A percentile compares a stretch with the other conserved stretches of the same genome.
These are phyloP conservation scores for Metschnikowia borealis DNA, from an alignment of 805 yeast species.

Conservation along the genomic window DNA sequence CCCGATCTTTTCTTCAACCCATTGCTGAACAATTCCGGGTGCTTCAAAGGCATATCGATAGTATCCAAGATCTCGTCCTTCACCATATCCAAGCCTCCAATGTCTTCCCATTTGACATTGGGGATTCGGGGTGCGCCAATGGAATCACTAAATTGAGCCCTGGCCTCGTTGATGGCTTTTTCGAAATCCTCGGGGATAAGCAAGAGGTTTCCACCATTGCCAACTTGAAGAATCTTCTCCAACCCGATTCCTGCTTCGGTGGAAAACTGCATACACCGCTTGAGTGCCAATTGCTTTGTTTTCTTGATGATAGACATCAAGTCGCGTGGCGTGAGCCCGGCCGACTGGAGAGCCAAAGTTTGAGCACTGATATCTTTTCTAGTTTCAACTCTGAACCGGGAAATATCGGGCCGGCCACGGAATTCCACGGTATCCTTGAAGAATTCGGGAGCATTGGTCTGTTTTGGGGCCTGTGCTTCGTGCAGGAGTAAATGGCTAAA, in stretches of 20 bases:
- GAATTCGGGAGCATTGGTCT: constrained; percentile 15
- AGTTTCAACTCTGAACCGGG: constrained; percentile 19
- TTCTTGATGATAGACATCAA: constrained; percentile 63
- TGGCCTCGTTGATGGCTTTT: constrained; percentile 69
- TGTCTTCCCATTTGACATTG: constrained; percentile 93
- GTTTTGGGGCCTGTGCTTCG: constrained; percentile 15
- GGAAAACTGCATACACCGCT: constrained; percentile 40
- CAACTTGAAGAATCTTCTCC: constrained; percentile 35
- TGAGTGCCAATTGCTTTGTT: constrained; percentile 57
- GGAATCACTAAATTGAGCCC: constrained; percentile 86
- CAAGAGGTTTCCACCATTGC: constrained; percentile 53
- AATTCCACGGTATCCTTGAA: constrained; percentile 21
- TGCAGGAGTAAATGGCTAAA: constrained; percentile 46
- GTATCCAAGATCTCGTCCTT: constrained; percentile 93
- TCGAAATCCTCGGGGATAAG: constrained; percentile 61
- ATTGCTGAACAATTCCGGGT: constrained; percentile 81
- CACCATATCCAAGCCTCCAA: constrained; percentile 88
- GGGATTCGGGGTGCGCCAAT: constrained; percentile 98
- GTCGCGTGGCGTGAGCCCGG: constrained; percentile 88
- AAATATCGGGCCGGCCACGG: constrained; percentile 14
- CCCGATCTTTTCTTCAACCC: constrained; percentile 95
- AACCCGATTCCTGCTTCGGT: constrained; percentile 16
- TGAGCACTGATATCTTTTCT: constrained; percentile 46
- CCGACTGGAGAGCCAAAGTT: constrained; percentile 76
- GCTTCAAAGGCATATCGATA: constrained; percentile 90